A percentile compares a stretch with the other conserved stretches of the same genome.
Conservation (phyloP, 805 yeast species). For the Wickerhamomyces bisporus region DNA sequence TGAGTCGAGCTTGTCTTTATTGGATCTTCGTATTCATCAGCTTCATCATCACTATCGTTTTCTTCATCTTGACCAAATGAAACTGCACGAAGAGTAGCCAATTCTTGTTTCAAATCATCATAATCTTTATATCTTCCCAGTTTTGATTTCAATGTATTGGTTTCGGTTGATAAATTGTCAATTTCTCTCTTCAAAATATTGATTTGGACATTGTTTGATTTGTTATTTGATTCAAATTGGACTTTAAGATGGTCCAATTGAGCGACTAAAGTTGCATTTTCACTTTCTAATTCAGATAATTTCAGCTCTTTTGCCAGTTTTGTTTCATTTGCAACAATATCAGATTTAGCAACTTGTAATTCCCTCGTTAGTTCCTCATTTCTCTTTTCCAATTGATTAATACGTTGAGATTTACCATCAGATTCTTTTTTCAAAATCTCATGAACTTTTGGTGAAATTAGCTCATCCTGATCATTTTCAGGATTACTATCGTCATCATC, state of each 20-base stretch:
- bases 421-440: constrained; percentile 71
- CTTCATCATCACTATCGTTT: constrained; percentile 25
- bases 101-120: constrained; percentile 73
- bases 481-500: constrained; percentile 13
- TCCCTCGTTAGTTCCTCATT: constrained; percentile 71
- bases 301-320: constrained; percentile 38
- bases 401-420: constrained; percentile 62
- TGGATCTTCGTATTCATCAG: constrained; percentile 20
- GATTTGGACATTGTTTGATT: constrained; percentile 11
- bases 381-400: constrained; percentile 66
- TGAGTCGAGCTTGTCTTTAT: constrained; percentile 17
- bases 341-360: constrained; percentile 45
- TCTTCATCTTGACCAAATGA: constrained; percentile 58
- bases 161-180: constrained; percentile 41
- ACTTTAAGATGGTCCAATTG: constrained; percentile 47
- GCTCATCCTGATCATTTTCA: constrained; percentile 9
- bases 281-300: constrained; percentile 57
- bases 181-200: constrained; percentile 28
- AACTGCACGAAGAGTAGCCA: constrained; percentile 64
- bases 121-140: constrained; percentile 59
- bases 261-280: constrained; percentile 58
- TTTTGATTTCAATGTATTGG: constrained; percentile 43
- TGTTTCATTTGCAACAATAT: constrained; percentile 37
- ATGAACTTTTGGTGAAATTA: constrained; percentile 32
- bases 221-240: constrained; percentile 25